phyloP scores from a whole-genome alignment of 169 alveolate genomes.

The Ichthyophthirius multifiliis region DNA sequence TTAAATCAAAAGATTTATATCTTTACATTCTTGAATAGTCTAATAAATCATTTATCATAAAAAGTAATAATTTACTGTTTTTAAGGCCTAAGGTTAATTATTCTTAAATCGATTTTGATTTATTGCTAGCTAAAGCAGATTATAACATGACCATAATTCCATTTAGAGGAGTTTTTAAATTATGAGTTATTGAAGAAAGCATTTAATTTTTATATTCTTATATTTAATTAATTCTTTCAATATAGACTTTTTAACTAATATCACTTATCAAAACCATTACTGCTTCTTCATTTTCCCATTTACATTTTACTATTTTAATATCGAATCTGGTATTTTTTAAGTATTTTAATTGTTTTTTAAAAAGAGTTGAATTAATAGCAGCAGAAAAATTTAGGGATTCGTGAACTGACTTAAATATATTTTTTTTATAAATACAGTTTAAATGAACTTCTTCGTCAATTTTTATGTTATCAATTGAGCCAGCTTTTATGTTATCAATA shows the following conservation, averaged over 20 bases:
- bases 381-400: too few relatives aligned
- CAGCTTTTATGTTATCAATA: too few relatives aligned
- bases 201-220: neutral
- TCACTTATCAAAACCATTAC: conserved; percentile 1
- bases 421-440: neutral
- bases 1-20: neutral
- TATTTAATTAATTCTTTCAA: neutral
- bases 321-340: too few relatives aligned
- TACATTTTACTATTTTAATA: neutral
- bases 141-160: neutral
- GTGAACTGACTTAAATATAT: too few relatives aligned
- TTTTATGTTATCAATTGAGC: too few relatives aligned
- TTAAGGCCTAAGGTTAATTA: neutral
- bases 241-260: neutral
- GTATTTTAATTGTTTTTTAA: too few relatives aligned
- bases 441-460: neutral
- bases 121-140: neutral
- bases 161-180: neutral
- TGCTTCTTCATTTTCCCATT: conserved; percentile 1
- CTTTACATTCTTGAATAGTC: neutral
- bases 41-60: neutral
- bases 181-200: neutral
- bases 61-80: neutral
- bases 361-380: too few relatives aligned
- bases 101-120: too few relatives aligned